Evolutionary conservation across 345 rosid genomes (phyloP), one percentile per base, ranked within the genome.

Genomic region (Citrus unshiu): DNA sequence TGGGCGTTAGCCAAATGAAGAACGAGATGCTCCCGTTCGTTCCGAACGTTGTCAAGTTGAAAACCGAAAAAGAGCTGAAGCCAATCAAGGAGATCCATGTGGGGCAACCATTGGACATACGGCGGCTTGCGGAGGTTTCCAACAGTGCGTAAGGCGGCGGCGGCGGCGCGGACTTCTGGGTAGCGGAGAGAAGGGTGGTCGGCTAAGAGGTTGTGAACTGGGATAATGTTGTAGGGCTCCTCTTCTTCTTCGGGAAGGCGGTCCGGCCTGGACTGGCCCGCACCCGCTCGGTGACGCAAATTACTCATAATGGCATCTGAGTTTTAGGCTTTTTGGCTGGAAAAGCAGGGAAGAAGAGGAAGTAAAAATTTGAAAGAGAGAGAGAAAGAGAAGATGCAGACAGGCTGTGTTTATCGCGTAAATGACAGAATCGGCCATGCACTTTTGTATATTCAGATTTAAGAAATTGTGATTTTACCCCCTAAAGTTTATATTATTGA

Each of bases 1-100:
- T 93, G 99, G 25, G 97, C 95, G 79, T 95, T 95, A 10, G 99
- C 93, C 37, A 95, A 90, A 80, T 93, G 99, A 64, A 93, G 97
- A 68, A 95, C 98, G 25, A 95, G 75, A 72, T 95, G 98, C 84
- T 95, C 99, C 32, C 99, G 81, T 87, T 95, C 98, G 85, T 95
- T 95, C 43, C 94, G 90, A 32, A 95, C 98, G 85, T 85, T 95
- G 72, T 88, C 96, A 46, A 75, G 78, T 69, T 95, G 99, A 84
- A 95, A 95, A 0, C 98, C 93, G 77, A 95, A 95, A 88, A 93
- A 91, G 35, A 92, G 85, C 22, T 92, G 90, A 12, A 95, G 88
- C 98, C 99, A 95, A 83, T 95, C 97, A 13, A 92, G 86, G 58
- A 93, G 89, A 88, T 95, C 99, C 89, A 89, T 88, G 80, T 89